phyloP scores from a whole-genome alignment of 2,329 filamentous ascomycete species.

The Sphaerulina populicola region DNA sequence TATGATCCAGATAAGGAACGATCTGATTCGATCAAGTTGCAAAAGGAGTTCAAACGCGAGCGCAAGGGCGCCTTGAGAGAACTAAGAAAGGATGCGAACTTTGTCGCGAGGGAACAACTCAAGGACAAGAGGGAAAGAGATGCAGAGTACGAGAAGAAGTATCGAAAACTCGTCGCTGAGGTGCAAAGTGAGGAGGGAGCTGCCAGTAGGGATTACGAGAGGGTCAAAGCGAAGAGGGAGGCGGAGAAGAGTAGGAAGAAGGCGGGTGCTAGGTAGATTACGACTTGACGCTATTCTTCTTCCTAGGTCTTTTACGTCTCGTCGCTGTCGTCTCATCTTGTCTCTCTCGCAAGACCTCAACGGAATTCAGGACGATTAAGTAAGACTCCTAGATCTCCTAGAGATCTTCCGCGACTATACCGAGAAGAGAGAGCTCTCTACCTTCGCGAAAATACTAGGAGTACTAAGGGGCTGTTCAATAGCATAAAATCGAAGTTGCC shows the following conservation, averaged over 20 bases:
- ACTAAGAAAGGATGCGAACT: constrained; percentile 87
- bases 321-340: too few relatives aligned
- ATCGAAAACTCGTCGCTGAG: constrained; percentile 81
- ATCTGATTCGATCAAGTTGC: constrained; percentile 72
- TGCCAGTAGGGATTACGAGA: constrained; percentile 17
- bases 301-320: too few relatives aligned
- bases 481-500: too few relatives aligned
- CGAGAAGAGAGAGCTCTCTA: too few relatives aligned
- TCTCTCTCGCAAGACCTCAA: too few relatives aligned
- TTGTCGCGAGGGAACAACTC: constrained; percentile 83
- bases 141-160: constrained; percentile 92
- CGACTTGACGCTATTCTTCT: too few relatives aligned
- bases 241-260: constrained; percentile 13
- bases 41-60: constrained; percentile 88
- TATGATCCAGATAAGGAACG: constrained; percentile 94
- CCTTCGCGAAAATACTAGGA: too few relatives aligned
- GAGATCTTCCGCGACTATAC: too few relatives aligned
- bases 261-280: neutral
- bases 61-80: constrained; percentile 90
- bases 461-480: too few relatives aligned
- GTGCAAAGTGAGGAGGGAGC: constrained; percentile 53
- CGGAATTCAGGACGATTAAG: too few relatives aligned
- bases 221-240: constrained; percentile 17
- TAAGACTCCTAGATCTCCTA: too few relatives aligned
- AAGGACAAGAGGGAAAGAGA: constrained; percentile 89